Evolutionary conservation across 352 stramenopile genomes (phyloP), one percentile per base, ranked within the genome.

Genomic region (Discostella stelligera): DNA sequence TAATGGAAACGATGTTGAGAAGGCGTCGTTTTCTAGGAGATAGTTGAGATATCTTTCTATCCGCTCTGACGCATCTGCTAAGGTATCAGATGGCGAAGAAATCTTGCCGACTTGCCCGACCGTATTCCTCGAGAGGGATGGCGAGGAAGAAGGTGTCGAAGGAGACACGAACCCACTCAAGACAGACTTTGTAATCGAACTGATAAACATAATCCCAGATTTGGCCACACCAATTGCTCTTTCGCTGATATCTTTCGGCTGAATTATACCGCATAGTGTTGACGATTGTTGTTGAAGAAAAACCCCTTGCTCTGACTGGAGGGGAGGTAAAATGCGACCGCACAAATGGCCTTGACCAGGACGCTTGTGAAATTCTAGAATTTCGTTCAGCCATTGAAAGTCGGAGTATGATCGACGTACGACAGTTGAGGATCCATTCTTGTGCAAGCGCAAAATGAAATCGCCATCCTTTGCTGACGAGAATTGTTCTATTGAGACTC

Each of bases 1-100:
- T n/a, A 93, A 64, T 32, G 87, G 82, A 79, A 93, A 93, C 3
- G 83, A 93, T 27, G 80, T 86, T 14, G 80, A 89, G n/a, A 93
- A 77, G 6, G 83, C 81, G 53, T 82, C 71, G 69, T 91, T 88
- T 50, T 93, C 85, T 21, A 90, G 61, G 14, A 93, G 66, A 67
- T 90, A 93, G 59, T 91, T 93, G n/a, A 93, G 56, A 74, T 93
- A 91, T 44, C 83, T 66, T 71, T 90, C 78, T 23, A 93, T 72
- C 44, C 50, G 41, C 37, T 61, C 11, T 20, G 75, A 69, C 13
- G 77, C 49, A 41, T 68, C 49, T 37, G 23, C 55, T 65, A 56
- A 37, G 3, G 49, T 23, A 25, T 71, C 69, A 56, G 72, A 63
- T 18, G 79, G 41, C n/a, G 55, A 74, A 16, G 30, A 16, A n/a